A percentile compares a stretch with the other conserved stretches of the same genome.
These are phyloP conservation scores for Chloris gayana DNA, from an alignment of 176 grass and related monocot species.

Conservation along the genomic window DNA sequence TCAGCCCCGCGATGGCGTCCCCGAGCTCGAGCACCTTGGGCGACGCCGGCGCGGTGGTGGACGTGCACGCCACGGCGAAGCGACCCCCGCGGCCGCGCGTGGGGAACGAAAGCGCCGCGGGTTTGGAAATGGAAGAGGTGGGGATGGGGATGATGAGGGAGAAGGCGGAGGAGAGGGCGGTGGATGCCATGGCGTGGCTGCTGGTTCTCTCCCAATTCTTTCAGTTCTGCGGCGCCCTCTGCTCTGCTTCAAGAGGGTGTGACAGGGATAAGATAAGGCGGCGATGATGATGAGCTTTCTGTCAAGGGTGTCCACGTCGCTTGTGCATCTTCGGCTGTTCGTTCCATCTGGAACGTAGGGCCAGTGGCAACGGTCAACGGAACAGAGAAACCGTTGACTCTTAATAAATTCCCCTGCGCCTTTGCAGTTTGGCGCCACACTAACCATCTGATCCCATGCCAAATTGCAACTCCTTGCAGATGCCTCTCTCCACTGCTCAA, in stretches of 20 bases:
- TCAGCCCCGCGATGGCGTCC: slow-evolving; percentile 69
- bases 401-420: too few relatives aligned
- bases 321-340: neutral
- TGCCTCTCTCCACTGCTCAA: neutral
- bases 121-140: slow-evolving; percentile 30
- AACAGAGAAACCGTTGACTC: neutral
- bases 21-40: slow-evolving; percentile 75
- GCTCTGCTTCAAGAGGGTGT: neutral
- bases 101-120: slow-evolving; percentile 4
- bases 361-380: neutral
- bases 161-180: slow-evolving; percentile 53
- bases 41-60: slow-evolving; percentile 39
- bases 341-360: neutral
- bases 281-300: neutral
- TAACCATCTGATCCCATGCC: too few relatives aligned
- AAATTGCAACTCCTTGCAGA: too few relatives aligned
- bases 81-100: slow-evolving; percentile 29
- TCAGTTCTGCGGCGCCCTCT: neutral
- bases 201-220: neutral
- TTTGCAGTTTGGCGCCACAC: too few relatives aligned
- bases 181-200: slow-evolving; percentile 32
- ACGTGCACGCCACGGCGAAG: slow-evolving; percentile 36
- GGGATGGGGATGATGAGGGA: slow-evolving; percentile 52
- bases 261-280: slow-evolving; percentile 34
- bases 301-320: neutral